Evolutionary conservation across 129 eudicot species (phyloP).

Genomic region (Sambucus nigra): DNA sequence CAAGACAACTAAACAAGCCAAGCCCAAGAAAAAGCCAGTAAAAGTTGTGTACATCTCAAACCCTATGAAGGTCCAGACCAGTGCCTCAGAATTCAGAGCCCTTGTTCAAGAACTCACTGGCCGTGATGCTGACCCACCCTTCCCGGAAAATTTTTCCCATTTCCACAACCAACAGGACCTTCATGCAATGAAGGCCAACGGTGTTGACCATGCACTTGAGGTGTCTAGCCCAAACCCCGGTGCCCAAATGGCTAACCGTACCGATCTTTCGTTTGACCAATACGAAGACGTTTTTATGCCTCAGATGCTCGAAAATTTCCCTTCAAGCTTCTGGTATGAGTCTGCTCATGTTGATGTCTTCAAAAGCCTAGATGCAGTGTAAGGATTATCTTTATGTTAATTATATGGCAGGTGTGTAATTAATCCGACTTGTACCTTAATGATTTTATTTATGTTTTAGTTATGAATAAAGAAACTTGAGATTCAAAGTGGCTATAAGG

Average conservation of each 20-base stretch:
- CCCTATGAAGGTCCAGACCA: slow-evolving; percentile 66
- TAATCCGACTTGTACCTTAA: neutral
- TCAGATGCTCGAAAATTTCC: slow-evolving; percentile 7
- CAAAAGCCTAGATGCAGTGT: neutral
- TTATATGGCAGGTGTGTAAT: neutral
- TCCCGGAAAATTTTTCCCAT: neutral
- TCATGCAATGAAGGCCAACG: neutral
- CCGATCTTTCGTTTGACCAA: slow-evolving; percentile 10
- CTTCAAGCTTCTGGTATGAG: slow-evolving; percentile 10
- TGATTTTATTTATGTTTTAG: neutral
- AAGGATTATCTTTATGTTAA: neutral
- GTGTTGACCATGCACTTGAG: neutral
- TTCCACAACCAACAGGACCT: neutral
- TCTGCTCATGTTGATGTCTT: slow-evolving; percentile 3
- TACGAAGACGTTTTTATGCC: slow-evolving; percentile 6
- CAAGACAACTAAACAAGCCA: slow-evolving; percentile 20
- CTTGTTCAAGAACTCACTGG: slow-evolving; percentile 72
- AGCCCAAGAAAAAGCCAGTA: slow-evolving; percentile 34
- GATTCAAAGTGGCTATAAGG: too few species aligned
- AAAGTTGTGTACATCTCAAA: slow-evolving; percentile 75
- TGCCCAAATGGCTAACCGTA: neutral
- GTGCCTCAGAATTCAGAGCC: slow-evolving; percentile 58
- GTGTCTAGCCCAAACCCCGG: neutral
- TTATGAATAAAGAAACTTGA: too few species aligned
- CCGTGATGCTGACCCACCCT: slow-evolving; percentile 17